Evolutionary conservation across 345 rosid species (phyloP).

Genomic region (Excoecaria cochinchinensis): DNA sequence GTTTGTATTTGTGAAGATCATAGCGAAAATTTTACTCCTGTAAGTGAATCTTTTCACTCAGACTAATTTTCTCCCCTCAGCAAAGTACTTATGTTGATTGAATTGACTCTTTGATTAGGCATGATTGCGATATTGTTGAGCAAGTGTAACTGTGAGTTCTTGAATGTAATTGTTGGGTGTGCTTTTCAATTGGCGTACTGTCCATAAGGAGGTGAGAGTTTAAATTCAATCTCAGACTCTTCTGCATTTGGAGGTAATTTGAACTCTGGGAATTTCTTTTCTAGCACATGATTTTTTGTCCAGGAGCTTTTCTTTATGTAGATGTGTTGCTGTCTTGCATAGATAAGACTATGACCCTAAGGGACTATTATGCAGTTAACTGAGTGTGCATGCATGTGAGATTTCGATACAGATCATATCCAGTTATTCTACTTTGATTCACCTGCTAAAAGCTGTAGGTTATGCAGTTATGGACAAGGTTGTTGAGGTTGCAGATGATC

Average conservation of each 20-base stretch:
- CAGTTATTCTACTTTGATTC: not conserved
- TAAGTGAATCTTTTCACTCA: not conserved
- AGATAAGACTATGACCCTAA: not conserved
- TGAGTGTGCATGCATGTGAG: not conserved
- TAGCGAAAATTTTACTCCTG: too few species aligned
- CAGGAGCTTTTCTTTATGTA: not conserved
- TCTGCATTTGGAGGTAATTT: slow-evolving; percentile 7
- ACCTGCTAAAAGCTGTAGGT: not conserved
- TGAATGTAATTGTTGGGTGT: not conserved
- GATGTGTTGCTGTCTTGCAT: not conserved
- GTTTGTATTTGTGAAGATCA: not conserved
- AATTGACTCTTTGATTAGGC: not conserved
- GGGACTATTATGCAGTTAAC: not conserved
- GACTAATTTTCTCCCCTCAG: not conserved
- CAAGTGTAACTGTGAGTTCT: not conserved
- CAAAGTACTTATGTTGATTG: not conserved
- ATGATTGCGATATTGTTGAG: not conserved
- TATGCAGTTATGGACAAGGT: not conserved
- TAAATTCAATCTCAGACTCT: not conserved
- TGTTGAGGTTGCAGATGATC: not conserved
- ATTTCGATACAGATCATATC: not conserved
- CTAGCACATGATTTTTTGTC: not conserved
- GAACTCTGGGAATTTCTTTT: not conserved
- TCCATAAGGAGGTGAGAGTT: not conserved
- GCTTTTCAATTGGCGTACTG: not conserved